A percentile compares a stretch with the other conserved stretches of the same genome.
Evolutionary conservation across 768 basidiomycete genomes (phyloP).

Genomic region (Pisolithus orientalis): DNA sequence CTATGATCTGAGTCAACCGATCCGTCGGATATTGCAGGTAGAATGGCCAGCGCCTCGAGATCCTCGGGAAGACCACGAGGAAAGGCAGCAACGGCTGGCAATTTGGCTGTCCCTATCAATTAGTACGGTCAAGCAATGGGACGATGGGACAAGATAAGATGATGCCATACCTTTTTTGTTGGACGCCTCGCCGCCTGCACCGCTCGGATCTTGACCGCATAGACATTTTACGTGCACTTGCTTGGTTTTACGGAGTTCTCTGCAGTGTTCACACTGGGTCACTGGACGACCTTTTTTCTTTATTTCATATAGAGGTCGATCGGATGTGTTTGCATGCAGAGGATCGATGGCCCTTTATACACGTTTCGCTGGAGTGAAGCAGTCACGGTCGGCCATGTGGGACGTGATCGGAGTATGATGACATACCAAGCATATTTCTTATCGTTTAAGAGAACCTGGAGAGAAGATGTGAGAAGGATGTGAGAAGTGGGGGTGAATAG

Average conservation of each 20-base stretch:
- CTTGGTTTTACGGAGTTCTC: conserved; percentile 39
- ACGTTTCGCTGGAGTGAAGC: conserved; percentile 62
- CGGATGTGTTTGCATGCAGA: conserved; percentile 83
- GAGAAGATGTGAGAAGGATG: not conserved
- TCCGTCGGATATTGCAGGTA: conserved; percentile 38
- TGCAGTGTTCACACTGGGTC: conserved; percentile 49
- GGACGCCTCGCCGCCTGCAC: conserved; percentile 16
- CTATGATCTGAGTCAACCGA: conserved; percentile 58
- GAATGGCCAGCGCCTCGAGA: conserved; percentile 46
- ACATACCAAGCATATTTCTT: conserved; percentile 81
- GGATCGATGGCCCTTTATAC: conserved; percentile 92
- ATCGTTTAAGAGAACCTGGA: conserved; percentile 61
- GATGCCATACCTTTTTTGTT: conserved; percentile 59
- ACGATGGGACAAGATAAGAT: conserved; percentile 5
- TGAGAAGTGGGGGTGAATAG: not conserved
- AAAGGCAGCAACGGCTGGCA: conserved; percentile 70
- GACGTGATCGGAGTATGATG: conserved; percentile 2
- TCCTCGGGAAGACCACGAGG: conserved; percentile 70
- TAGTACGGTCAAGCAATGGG: conserved; percentile 39
- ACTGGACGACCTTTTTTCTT: conserved; percentile 58
- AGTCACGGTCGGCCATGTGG: conserved; percentile 3
- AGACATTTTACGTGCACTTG: conserved; percentile 42
- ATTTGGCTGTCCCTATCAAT: conserved; percentile 46
- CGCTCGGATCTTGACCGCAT: conserved; percentile 35
- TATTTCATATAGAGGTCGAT: conserved; percentile 81